Evolutionary conservation across 169 alveolate species (phyloP), one percentile per base, ranked within the genome.

Genomic region (Plasmodium relictum): DNA sequence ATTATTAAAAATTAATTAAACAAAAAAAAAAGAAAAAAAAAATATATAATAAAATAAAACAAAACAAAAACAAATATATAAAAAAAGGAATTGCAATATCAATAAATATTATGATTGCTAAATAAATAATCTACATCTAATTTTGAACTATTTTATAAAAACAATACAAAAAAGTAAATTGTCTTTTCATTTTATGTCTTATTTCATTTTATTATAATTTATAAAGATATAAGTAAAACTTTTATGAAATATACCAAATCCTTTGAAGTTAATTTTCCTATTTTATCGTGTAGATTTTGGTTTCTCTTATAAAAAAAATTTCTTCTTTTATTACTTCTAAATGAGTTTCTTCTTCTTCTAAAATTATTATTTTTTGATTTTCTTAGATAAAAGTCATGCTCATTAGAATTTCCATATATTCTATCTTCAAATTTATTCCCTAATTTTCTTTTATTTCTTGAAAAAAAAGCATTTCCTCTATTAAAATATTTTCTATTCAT

Each of bases 181-280:
- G n/a, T n/a, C n/a, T n/a, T 16, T 18, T 56, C 66, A 16, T 16
- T 18, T 56, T 56, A 12, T 12, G 37, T 56, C n/a, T n/a, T n/a
- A n/a, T 12, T 62, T 20, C 72, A 54, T 16, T 68, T 20, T 68
- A 16, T 0, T 18, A 0, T n/a, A 58, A n/a, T 5, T 9, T 7
- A 58, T 18, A 7, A 58, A 24, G 18, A 18, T n/a, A 58, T 18
- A 58, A 16, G 12, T 5, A n/a, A 14, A 14, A 14, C 66, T 58
- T 58, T 58, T 58, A n/a, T 10, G 18, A 58, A 18, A n/a, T 22
- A n/a, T 78, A 78, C 89, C 89, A 78, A 31, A 5, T 62, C 89
- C 61, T 78, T 78, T n/a, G 89, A 62, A 3, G 89, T 78, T 54
- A 78, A 70, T 24, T 78, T 78, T 22, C 89, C 89, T 31, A 78